Percentiles rank a stretch among this genome's conserved stretches.
phyloP scores from a whole-genome alignment of 495 filamentous ascomycete species.

The Aspergillus diversus region DNA sequence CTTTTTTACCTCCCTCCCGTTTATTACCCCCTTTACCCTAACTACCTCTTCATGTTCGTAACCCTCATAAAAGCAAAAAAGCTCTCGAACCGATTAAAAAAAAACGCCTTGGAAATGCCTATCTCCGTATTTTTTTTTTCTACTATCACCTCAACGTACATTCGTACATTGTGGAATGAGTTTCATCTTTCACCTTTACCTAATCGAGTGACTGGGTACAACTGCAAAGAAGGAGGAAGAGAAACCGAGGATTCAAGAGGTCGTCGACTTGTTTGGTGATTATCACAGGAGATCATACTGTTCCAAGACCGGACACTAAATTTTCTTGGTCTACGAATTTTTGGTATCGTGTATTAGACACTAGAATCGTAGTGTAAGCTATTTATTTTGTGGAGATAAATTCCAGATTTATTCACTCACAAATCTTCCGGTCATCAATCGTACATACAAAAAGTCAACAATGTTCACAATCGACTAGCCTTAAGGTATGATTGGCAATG shows the following conservation, averaged over 20 bases:
- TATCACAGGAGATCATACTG: no score
- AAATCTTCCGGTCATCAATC: not conserved
- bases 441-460: not conserved
- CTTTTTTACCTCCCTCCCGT: slow-evolving; percentile 24
- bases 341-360: no score
- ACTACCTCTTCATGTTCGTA: slow-evolving; percentile 31
- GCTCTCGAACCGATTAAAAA: slow-evolving; percentile 49
- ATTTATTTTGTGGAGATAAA: not conserved
- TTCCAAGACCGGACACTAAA: no score
- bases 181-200: no score
- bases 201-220: no score
- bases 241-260: no score
- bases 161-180: not conserved
- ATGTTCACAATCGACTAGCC: not conserved
- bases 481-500: not conserved
- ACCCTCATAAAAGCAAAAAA: slow-evolving; percentile 34
- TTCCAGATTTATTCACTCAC: not conserved
- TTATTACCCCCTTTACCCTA: slow-evolving; percentile 33
- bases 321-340: no score
- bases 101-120: slow-evolving; percentile 40
- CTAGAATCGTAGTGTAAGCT: not conserved
- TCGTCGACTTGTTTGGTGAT: no score
- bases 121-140: not conserved
- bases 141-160: not conserved
- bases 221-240: no score